Evolutionary conservation across 805 yeast genomes (phyloP).

Genomic region (Cyberlindnera amylophila): DNA sequence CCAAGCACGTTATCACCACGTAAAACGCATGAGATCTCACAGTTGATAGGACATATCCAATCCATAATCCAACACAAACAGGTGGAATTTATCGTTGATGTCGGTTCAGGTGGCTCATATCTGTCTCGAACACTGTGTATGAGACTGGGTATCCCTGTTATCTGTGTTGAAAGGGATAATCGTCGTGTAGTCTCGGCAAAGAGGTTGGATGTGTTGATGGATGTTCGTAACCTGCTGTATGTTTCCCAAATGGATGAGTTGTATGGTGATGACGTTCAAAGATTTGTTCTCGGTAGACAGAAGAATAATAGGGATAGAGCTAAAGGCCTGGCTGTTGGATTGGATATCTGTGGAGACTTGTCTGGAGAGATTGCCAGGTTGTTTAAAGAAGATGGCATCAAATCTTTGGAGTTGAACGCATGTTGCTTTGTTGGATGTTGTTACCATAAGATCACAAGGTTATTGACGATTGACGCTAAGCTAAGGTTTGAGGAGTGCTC

Average conservation of each 20-base stretch:
- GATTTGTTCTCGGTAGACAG: constrained; percentile 7
- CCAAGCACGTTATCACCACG: constrained; percentile 8
- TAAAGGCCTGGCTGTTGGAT: constrained; percentile 12
- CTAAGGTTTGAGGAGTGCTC: not conserved
- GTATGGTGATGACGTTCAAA: not conserved
- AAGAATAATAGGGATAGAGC: constrained; percentile 4
- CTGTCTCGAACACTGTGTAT: constrained; percentile 7
- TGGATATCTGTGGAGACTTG: constrained; percentile 18
- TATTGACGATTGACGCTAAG: constrained; percentile 1
- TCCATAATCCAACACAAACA: not conserved
- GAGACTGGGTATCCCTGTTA: not conserved
- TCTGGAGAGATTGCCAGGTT: not conserved
- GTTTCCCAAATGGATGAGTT: not conserved
- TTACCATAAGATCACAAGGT: constrained; percentile 10
- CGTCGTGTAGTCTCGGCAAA: not conserved
- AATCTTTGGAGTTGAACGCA: constrained; percentile 4
- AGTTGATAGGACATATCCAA: constrained; percentile 3
- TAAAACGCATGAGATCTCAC: constrained; percentile 15
- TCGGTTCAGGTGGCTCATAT: constrained; percentile 14
- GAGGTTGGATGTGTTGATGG: constrained; percentile 7
- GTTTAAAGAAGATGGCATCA: not conserved
- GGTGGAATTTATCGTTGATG: constrained; percentile 15
- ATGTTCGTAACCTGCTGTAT: not conserved
- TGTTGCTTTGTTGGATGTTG: constrained; percentile 16
- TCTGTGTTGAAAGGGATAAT: constrained; percentile 8